A percentile compares a stretch with the other conserved stretches of the same genome.
Evolutionary conservation across 2,329 filamentous ascomycete genomes (phyloP).

Genomic region (Fusarium sp.): DNA sequence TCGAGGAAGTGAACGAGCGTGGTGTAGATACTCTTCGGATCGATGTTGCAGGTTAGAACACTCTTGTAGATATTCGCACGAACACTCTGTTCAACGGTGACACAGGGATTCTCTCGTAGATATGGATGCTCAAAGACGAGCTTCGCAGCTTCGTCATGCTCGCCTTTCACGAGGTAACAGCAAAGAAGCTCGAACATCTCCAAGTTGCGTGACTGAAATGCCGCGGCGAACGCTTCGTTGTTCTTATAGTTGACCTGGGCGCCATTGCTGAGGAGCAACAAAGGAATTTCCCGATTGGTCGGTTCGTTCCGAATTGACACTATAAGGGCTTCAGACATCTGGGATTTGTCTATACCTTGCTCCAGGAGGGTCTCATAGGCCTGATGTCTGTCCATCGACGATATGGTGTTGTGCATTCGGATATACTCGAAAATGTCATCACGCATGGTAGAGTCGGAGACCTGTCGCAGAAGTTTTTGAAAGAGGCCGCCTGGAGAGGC

Average conservation of each 20-base stretch:
- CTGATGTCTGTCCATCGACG: not conserved
- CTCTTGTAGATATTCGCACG: slow-evolving; percentile 3
- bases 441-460: not conserved
- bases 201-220: not conserved
- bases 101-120: not conserved
- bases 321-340: slow-evolving; percentile 5
- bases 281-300: not conserved
- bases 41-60: not conserved
- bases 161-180: not conserved
- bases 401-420: not conserved
- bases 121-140: slow-evolving; percentile 3
- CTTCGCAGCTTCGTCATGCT: not conserved
- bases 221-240: not conserved
- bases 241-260: not conserved
- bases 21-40: not conserved
- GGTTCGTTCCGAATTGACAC: not conserved
- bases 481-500: not conserved
- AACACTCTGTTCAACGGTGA: not conserved
- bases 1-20: not conserved
- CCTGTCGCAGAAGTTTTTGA: not conserved
- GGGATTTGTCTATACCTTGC: not conserved
- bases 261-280: not conserved
- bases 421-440: not conserved
- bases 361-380: not conserved
- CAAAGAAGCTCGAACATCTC: not conserved